A percentile compares a stretch with the other conserved stretches of the same genome.
These are phyloP conservation scores for Sungouiella blattae DNA, from an alignment of 805 yeast species.

Conservation along the genomic window DNA sequence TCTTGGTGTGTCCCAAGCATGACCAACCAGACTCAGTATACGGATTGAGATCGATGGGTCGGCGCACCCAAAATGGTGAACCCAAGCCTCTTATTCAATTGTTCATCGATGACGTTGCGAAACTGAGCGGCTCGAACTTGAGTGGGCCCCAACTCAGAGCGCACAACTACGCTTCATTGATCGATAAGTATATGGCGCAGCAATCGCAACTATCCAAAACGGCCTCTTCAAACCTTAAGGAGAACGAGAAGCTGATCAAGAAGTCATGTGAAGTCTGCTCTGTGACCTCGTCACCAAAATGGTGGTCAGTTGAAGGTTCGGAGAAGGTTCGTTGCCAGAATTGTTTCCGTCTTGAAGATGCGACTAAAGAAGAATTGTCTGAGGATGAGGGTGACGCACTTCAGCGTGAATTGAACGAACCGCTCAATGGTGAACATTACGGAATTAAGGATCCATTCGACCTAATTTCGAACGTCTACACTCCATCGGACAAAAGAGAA, in stretches of 20 bases:
- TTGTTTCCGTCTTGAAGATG: slow-evolving; percentile 24
- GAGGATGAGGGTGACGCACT: slow-evolving; percentile 14
- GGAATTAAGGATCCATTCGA: slow-evolving; percentile 24
- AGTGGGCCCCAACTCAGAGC: slow-evolving; percentile 35
- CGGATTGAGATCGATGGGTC: slow-evolving; percentile 28
- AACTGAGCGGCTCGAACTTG: slow-evolving; percentile 11
- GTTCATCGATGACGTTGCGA: slow-evolving; percentile 35
- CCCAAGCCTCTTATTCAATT: slow-evolving; percentile 36
- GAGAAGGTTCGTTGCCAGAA: slow-evolving; percentile 23
- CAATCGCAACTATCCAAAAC: slow-evolving; percentile 4
- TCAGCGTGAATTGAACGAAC: slow-evolving; percentile 21
- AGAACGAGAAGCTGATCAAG: slow-evolving; percentile 2
- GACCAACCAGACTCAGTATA: slow-evolving; percentile 13
- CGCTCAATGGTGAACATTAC: slow-evolving; percentile 29
- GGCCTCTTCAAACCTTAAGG: neutral
- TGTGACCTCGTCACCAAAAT: slow-evolving; percentile 30
- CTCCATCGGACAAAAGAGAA: neutral
- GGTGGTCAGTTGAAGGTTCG: slow-evolving; percentile 25
- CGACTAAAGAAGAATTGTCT: slow-evolving; percentile 3
- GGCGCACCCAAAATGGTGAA: slow-evolving; percentile 23
- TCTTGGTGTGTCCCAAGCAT: slow-evolving; percentile 43
- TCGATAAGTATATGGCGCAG: slow-evolving; percentile 15
- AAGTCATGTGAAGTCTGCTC: slow-evolving; percentile 21
- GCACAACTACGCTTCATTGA: slow-evolving; percentile 23
- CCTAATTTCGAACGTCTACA: slow-evolving; percentile 4